phyloP scores from a whole-genome alignment of 768 basidiomycete genomes.

The Asterophora lycoperdoides region DNA sequence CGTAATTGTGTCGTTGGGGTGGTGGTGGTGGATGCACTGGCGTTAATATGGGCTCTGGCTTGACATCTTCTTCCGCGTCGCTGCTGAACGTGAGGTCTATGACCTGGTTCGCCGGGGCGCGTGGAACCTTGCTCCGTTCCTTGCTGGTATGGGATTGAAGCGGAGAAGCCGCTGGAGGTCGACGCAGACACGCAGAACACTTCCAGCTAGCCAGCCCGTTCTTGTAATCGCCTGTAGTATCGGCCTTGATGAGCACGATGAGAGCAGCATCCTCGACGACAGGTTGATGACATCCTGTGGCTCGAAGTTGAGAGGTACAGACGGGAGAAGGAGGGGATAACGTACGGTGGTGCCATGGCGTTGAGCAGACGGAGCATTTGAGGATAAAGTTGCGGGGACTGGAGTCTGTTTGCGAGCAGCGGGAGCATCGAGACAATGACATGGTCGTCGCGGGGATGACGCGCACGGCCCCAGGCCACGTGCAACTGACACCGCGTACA shows the following conservation, averaged over 20 bases:
- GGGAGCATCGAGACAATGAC: constrained; percentile 1
- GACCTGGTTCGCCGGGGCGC: neutral
- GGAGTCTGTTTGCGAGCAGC: constrained; percentile 23
- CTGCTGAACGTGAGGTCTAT: constrained; percentile 8
- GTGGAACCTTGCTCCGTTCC: too few relatives aligned
- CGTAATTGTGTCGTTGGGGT: constrained; percentile 9
- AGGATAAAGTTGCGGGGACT: constrained; percentile 29
- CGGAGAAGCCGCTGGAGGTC: neutral
- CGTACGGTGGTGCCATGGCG: constrained; percentile 36
- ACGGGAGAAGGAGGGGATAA: neutral
- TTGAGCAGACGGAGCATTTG: constrained; percentile 26
- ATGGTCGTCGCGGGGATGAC: neutral
- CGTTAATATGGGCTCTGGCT: neutral
- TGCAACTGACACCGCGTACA: constrained; percentile 7
- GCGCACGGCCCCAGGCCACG: constrained; percentile 8
- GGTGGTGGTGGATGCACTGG: neutral
- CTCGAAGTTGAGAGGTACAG: neutral
- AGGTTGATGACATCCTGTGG: constrained; percentile 33
- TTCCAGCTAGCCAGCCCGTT: constrained; percentile 20
- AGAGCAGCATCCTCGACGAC: constrained; percentile 29
- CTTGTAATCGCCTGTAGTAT: constrained; percentile 10
- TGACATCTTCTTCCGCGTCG: constrained; percentile 7
- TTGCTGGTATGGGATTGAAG: too few relatives aligned
- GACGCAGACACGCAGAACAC: constrained; percentile 15
- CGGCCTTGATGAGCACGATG: constrained; percentile 24